phyloP scores from a whole-genome alignment of 192 early-diverging fungal species.

The Linnemannia elongata region DNA sequence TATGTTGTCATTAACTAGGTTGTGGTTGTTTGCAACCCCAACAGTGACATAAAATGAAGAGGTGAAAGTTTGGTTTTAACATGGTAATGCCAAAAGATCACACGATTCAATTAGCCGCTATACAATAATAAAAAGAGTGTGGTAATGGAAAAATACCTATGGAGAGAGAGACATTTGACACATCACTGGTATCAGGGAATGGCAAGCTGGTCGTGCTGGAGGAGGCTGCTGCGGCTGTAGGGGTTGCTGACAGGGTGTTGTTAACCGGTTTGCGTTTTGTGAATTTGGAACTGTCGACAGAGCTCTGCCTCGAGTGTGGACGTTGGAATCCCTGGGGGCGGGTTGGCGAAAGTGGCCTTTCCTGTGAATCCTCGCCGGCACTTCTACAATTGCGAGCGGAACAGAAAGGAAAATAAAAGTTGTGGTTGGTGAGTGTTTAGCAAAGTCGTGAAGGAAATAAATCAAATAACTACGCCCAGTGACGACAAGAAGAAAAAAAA shows the following conservation, averaged over 20 bases:
- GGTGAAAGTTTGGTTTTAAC: neutral
- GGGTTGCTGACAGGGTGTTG: neutral
- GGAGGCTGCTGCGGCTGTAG: too few species aligned
- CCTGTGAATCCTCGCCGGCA: neutral
- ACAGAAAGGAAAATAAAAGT: neutral
- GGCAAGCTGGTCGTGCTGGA: neutral
- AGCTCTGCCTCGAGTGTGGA: conserved; percentile 26
- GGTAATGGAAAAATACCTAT: neutral
- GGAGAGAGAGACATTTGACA: conserved; percentile 4
- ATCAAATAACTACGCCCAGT: neutral
- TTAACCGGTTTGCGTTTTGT: conserved; percentile 39
- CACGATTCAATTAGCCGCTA: neutral
- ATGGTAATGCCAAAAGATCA: neutral
- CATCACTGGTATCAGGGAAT: neutral
- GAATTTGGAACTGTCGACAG: conserved; percentile 38
- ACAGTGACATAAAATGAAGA: neutral
- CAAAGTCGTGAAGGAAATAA: neutral
- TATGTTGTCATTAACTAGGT: neutral
- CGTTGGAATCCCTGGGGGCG: conserved; percentile 1
- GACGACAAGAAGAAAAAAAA: neutral
- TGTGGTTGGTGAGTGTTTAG: neutral
- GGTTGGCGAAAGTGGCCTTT: conserved; percentile 3
- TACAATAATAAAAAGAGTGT: neutral
- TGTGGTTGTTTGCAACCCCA: neutral
- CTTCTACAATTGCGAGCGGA: neutral